Evolutionary conservation across 257 asterid species (phyloP).

Genomic region (Gentiana straminea): DNA sequence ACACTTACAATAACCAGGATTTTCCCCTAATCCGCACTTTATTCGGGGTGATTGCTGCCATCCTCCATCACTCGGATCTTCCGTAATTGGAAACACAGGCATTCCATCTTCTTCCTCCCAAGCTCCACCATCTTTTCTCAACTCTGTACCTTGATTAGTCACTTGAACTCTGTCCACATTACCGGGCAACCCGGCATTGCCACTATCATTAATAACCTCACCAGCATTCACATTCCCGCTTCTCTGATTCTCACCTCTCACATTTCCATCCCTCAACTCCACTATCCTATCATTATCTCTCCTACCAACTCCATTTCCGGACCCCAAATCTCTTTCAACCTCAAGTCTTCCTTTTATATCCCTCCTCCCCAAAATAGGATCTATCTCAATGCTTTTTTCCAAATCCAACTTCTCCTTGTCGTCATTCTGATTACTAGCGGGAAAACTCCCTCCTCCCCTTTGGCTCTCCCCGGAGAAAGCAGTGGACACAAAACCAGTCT

Average conservation of each 20-base stretch:
- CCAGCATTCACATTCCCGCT: conserved; percentile 12
- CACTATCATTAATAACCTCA: conserved; percentile 12
- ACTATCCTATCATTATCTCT: conserved; percentile 29
- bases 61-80: conserved; percentile 48
- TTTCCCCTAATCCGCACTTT: conserved; percentile 59
- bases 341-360: conserved; percentile 21
- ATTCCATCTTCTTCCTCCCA: conserved; percentile 26
- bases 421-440: conserved; percentile 29
- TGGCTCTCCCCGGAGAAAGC: conserved; percentile 64
- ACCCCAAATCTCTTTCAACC: conserved; percentile 41
- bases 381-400: conserved; percentile 80
- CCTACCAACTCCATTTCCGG: conserved; percentile 25
- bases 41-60: conserved; percentile 45
- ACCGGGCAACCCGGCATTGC: conserved; percentile 9
- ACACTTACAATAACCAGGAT: conserved; percentile 81
- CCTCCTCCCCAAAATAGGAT: conserved; percentile 74
- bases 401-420: conserved; percentile 32
- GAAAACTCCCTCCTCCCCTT: conserved; percentile 23
- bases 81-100: conserved; percentile 31
- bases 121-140: conserved; percentile 37
- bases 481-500: conserved; percentile 82
- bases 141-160: conserved; percentile 26
- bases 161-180: conserved; percentile 24
- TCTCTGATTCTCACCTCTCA: conserved; percentile 25
- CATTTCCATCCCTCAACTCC: conserved; percentile 27